A percentile compares a stretch with the other conserved stretches of the same genome.
Conservation (phyloP, 176 grass and related monocot genomes). For the Oryza brachyantha region DNA sequence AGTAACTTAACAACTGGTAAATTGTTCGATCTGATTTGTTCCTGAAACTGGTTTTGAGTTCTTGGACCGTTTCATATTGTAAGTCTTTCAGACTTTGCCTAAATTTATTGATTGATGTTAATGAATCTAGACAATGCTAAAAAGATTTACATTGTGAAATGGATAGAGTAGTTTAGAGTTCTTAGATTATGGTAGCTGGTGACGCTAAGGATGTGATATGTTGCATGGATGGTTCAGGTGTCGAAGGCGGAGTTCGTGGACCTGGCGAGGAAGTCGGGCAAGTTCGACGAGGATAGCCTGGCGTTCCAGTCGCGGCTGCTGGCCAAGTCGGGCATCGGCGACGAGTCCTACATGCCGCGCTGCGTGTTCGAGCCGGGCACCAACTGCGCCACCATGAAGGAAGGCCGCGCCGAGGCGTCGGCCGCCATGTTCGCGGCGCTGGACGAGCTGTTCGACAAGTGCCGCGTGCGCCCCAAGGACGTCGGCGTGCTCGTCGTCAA, state of each 20-base stretch:
- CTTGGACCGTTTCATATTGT: no score
- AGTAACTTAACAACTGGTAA: no score
- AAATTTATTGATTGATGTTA: no score
- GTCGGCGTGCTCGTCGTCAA: constrained; percentile 91
- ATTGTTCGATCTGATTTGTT: no score
- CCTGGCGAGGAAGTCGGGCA: constrained; percentile 77
- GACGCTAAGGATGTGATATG: background rate
- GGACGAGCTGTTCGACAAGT: constrained; percentile 99
- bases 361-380: constrained; percentile 66
- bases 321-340: constrained; percentile 79
- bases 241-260: constrained; percentile 85
- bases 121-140: no score
- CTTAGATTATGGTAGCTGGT: background rate
- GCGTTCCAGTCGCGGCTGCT: constrained; percentile 87
- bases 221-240: constrained; percentile 28
- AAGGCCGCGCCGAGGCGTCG: constrained; percentile 81
- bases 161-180: no score
- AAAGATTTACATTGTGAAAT: no score
- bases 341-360: constrained; percentile 86
- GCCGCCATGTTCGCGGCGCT: constrained; percentile 80
- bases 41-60: no score
- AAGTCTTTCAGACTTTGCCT: no score
- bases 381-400: constrained; percentile 95
- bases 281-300: constrained; percentile 94
- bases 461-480: constrained; percentile 88